Percentiles rank a stretch among this genome's conserved stretches.
phyloP scores from a whole-genome alignment of 805 yeast genomes.

The Cyberlindnera amylophila region DNA sequence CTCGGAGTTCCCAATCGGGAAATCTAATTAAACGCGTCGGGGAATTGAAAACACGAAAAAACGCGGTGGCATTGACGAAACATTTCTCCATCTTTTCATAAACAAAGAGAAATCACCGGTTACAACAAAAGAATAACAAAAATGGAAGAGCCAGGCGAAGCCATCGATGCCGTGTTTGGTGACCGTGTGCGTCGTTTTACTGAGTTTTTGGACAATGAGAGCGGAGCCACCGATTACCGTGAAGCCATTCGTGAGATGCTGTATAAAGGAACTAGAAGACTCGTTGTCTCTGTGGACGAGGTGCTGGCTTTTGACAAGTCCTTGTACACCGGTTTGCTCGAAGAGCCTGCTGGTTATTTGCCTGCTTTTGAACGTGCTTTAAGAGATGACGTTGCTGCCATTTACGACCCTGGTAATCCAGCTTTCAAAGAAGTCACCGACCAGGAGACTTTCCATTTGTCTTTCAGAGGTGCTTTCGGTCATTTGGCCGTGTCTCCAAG shows the following conservation, averaged over 20 bases:
- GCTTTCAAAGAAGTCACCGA: constrained; percentile 51
- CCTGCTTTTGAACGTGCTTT: constrained; percentile 90
- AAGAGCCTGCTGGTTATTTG: constrained; percentile 75
- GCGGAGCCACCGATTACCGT: constrained; percentile 56
- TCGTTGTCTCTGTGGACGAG: constrained; percentile 80
- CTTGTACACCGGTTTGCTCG: constrained; percentile 72
- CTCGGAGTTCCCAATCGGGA: constrained; percentile 14
- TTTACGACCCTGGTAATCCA: constrained; percentile 60
- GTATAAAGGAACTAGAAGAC: constrained; percentile 57
- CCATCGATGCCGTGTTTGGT: constrained; percentile 49
- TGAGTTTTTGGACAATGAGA: constrained; percentile 71
- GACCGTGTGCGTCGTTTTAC: constrained; percentile 87
- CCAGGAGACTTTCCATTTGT: constrained; percentile 64
- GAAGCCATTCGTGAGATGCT: constrained; percentile 73
- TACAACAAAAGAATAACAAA: not conserved
- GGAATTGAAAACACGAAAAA: not conserved
- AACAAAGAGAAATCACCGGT: not conserved
- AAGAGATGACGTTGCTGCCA: constrained; percentile 69
- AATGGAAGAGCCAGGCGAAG: constrained; percentile 26
- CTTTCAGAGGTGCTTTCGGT: constrained; percentile 90
- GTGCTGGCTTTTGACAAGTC: constrained; percentile 76
- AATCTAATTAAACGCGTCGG: constrained; percentile 17
- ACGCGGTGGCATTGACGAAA: no score
- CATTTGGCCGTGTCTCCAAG: constrained; percentile 84
- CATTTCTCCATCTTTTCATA: not conserved